Percentiles rank a stretch among this genome's conserved stretches.
phyloP scores from a whole-genome alignment of 345 rosid genomes.

The Dovyalis caffra region DNA sequence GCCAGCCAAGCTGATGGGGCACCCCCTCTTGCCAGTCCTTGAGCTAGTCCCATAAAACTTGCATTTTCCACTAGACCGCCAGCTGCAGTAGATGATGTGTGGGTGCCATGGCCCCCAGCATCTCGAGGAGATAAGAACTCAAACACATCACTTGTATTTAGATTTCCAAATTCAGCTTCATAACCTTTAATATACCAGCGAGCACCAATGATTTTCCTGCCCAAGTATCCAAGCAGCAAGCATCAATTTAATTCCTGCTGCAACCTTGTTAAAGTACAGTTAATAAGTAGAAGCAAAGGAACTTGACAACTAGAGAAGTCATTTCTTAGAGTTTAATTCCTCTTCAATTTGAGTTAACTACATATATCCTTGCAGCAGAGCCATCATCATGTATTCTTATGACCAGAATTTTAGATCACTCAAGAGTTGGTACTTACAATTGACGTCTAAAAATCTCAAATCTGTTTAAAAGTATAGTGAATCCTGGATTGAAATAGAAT shows the following conservation, averaged over 20 bases:
- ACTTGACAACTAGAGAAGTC: too few relatives aligned
- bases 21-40: slow-evolving; percentile 40
- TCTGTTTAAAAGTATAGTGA: neutral
- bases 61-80: slow-evolving; percentile 31
- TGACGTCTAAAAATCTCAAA: neutral
- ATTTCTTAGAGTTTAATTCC: neutral
- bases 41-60: slow-evolving; percentile 31
- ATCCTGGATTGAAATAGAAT: neutral
- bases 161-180: slow-evolving; percentile 15
- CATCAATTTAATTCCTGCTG: neutral
- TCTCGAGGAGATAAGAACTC: slow-evolving; percentile 35
- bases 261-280: neutral
- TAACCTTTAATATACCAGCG: slow-evolving; percentile 32
- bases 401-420: neutral
- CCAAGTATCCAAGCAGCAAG: slow-evolving; percentile 9
- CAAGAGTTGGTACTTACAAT: neutral
- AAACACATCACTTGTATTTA: neutral
- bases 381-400: neutral
- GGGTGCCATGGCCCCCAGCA: slow-evolving; percentile 18
- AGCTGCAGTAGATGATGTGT: slow-evolving; percentile 25
- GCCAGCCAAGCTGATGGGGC: slow-evolving; percentile 47
- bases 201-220: slow-evolving; percentile 34
- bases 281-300: slow-evolving; percentile 13
- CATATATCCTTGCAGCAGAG: neutral
- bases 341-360: neutral